Evolutionary conservation across 2,329 filamentous ascomycete species (phyloP), one percentile per base, ranked within the genome.

Genomic region (Verticillium nubilum): DNA sequence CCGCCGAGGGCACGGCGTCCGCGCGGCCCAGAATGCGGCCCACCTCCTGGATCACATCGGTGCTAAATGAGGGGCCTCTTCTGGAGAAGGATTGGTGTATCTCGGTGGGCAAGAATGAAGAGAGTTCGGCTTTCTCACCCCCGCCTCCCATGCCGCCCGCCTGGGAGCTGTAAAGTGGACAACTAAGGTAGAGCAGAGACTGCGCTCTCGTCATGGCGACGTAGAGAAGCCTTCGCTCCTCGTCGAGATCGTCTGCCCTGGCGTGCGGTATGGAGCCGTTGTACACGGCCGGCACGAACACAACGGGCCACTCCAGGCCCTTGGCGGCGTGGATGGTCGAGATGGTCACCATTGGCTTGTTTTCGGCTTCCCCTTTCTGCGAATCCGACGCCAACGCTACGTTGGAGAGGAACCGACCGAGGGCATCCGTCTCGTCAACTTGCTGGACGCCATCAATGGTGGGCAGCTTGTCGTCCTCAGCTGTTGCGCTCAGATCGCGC

Each of bases 281-380:
- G 69, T 96, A 97, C 27, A 92, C 89, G 1, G 90, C 91, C 5
- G 95, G 93, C 17, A 98, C 87, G 71, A 98, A 98, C 1, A 98
- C 92, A 1, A 97, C 82, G 0, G 94, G 94, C 95, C 95, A 99
- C 72, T 99, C 94, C 1, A 99, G 80, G 3, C 94, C 94, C 73
- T 99, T 99, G 2, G 94, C 92, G 0, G 93, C 92, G 70, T 99
- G 94, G 12, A 99, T 97, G 0, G 94, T 99, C 5, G 92, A 97
- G 26, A 99, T 91, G 0, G 93, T 97, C 23, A 98, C 85, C 66
- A 90, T 80, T 2, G 84, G 78, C 57, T 84, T 80, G 25, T 80
- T 78, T 2, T 82, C 79, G 2, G 83, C 80, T 10, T 85, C 81
- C 26, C 86, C 83, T 19, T 84, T 85, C 66, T 91, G 87, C 0